These are phyloP conservation scores for Fragilariopsis cylindrus DNA, from an alignment of 108 stramenopile species.

Conservation along the genomic window DNA sequence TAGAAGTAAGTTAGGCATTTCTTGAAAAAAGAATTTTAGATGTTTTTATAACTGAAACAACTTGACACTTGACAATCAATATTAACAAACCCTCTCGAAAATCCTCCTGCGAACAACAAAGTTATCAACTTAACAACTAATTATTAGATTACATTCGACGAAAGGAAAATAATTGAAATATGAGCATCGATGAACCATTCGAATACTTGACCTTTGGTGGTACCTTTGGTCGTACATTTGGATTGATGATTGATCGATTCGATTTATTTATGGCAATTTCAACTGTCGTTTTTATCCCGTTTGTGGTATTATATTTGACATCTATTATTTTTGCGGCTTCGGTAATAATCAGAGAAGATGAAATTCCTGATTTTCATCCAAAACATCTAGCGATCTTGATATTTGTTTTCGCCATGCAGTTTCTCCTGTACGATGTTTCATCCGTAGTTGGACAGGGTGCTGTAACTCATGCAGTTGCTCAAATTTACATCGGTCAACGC, in stretches of 20 bases:
- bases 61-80: too few species aligned
- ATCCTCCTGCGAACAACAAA: too few species aligned
- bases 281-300: constrained; percentile 19
- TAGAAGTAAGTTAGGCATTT: too few species aligned
- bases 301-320: constrained; percentile 8
- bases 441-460: constrained; percentile 27
- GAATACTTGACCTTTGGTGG: constrained; percentile 34
- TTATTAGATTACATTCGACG: too few species aligned
- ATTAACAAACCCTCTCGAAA: too few species aligned
- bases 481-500: constrained; percentile 19
- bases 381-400: constrained; percentile 20
- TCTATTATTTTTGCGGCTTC: constrained; percentile 8
- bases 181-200: constrained; percentile 31
- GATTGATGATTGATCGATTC: constrained; percentile 19
- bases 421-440: constrained; percentile 11
- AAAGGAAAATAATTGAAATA: neutral
- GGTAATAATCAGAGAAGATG: constrained; percentile 14
- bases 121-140: too few species aligned
- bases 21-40: too few species aligned
- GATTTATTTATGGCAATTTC: constrained; percentile 23
- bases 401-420: constrained; percentile 18
- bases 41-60: too few species aligned
- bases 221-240: constrained; percentile 21
- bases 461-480: constrained; percentile 13
- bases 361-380: constrained; percentile 30